phyloP scores from a whole-genome alignment of 495 filamentous ascomycete species.

The Aspergillus bertholletiae region DNA sequence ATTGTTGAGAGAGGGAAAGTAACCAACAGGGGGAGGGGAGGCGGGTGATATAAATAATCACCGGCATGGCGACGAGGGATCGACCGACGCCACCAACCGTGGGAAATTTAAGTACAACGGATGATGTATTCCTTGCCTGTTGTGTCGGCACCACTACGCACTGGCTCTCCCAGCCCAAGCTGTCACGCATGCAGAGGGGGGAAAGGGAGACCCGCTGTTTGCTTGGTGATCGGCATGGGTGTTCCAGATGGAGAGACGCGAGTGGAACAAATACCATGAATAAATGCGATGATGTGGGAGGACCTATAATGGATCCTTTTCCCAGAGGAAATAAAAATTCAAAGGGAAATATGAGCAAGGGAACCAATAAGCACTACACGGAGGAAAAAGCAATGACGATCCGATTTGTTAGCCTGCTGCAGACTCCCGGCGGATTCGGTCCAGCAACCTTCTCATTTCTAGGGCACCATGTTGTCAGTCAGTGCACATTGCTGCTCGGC shows the following conservation, averaged over 20 bases:
- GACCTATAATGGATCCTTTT: not conserved
- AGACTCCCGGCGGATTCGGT: not conserved
- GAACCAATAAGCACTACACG: not conserved
- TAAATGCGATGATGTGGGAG: not conserved
- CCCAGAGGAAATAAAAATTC: not conserved
- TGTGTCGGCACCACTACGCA: not conserved
- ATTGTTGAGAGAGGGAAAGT: not conserved
- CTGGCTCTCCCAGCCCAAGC: not conserved
- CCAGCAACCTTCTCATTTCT: not conserved
- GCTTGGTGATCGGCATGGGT: conserved; percentile 3
- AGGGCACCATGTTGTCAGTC: not conserved
- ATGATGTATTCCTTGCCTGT: not conserved
- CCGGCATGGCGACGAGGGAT: not conserved
- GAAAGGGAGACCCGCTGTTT: not conserved
- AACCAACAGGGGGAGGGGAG: not conserved
- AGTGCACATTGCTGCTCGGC: not conserved
- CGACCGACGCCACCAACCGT: not conserved
- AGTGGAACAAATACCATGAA: not conserved
- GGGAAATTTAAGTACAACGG: not conserved
- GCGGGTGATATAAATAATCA: conserved; percentile 1
- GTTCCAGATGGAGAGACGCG: not conserved
- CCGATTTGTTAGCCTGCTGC: not conserved
- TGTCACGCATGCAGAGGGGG: not conserved
- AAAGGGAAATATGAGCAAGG: too few species aligned
- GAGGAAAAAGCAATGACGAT: not conserved